Evolutionary conservation across 805 yeast genomes (phyloP).

Genomic region (Wickerhamomyces pijperi): DNA sequence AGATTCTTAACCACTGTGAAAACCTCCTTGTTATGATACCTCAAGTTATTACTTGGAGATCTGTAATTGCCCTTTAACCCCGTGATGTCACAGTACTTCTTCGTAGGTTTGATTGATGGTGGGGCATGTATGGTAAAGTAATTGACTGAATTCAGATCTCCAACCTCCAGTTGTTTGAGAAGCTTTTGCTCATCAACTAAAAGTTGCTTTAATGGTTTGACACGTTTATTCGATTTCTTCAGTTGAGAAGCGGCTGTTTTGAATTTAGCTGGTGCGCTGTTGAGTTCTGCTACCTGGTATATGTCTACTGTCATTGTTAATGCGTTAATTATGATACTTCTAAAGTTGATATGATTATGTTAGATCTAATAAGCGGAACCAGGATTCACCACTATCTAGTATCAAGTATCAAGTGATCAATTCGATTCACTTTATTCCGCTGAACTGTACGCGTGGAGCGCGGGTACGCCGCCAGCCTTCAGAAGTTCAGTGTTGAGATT

Average conservation of each 20-base stretch:
- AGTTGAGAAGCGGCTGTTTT: constrained; percentile 35
- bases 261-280: constrained; percentile 34
- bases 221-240: constrained; percentile 45
- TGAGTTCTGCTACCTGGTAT: constrained; percentile 5
- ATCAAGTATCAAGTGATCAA: too few relatives aligned
- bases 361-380: too few relatives aligned
- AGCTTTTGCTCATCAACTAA: constrained; percentile 71
- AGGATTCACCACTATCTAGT: too few relatives aligned
- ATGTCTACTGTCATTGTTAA: constrained; percentile 5
- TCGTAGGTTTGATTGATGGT: constrained; percentile 72
- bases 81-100: constrained; percentile 87
- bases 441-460: too few relatives aligned
- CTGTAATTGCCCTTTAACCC: constrained; percentile 75
- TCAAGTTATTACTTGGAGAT: constrained; percentile 60
- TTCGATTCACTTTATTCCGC: too few relatives aligned
- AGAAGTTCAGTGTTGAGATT: too few relatives aligned
- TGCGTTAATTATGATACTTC: too few relatives aligned
- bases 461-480: too few relatives aligned
- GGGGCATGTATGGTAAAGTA: constrained; percentile 71
- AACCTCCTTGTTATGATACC: constrained; percentile 78
- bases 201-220: constrained; percentile 65
- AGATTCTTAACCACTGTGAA: constrained; percentile 65
- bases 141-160: constrained; percentile 43
- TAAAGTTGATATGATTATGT: too few relatives aligned
- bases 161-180: constrained; percentile 24